Conservation (phyloP, 2,329 filamentous ascomycete genomes). For the Sclerotinia subarctica region DNA sequence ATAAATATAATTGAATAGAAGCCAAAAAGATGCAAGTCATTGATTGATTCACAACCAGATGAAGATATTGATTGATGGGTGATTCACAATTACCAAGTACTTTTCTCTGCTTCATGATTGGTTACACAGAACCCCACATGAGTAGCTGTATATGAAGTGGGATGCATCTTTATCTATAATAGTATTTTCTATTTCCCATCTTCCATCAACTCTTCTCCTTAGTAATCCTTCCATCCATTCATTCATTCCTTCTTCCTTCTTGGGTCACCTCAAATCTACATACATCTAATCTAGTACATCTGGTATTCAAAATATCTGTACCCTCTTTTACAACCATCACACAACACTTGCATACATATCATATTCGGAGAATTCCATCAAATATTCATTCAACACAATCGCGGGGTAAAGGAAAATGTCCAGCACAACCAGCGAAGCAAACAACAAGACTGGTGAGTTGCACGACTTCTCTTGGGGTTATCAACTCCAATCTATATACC, state of each 20-base stretch:
- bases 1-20: background rate
- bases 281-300: background rate
- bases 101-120: background rate
- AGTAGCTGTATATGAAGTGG: background rate
- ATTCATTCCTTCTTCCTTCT: background rate
- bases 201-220: background rate
- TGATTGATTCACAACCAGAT: background rate
- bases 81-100: background rate
- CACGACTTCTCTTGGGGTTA: background rate
- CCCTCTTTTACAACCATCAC: conserved; percentile 9
- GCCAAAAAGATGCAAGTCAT: background rate
- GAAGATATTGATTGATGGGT: background rate
- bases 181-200: background rate
- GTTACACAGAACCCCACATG: background rate
- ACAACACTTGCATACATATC: background rate
- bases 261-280: background rate
- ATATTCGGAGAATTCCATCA: background rate
- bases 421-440: background rate
- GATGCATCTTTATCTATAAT: background rate
- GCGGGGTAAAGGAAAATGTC: conserved; percentile 16
- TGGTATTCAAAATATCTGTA: background rate
- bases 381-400: background rate
- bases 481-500: background rate
- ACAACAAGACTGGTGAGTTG: conserved; percentile 2
- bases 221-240: background rate